Evolutionary conservation across 176 grass and related monocot genomes (phyloP), one percentile per base, ranked within the genome.

Genomic region (Carex pumila): DNA sequence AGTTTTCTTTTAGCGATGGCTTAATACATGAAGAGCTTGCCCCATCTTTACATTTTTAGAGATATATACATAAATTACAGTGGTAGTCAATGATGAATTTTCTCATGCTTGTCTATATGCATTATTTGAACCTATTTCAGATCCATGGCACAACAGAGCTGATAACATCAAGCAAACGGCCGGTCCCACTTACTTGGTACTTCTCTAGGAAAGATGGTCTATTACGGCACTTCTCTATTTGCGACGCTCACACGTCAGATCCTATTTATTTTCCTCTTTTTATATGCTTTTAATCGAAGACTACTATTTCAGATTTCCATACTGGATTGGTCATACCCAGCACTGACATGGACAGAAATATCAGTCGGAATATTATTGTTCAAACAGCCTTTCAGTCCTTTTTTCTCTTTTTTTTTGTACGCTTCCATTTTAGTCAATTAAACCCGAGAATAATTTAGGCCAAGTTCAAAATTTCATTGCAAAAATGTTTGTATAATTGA

Each of bases 61-160:
- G 60, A 73, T 39, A 7, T n/a, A 10, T 79, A 13, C n/a, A 32
- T 63, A 69, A 13, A 58, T 57, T 71, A 71, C 75, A 67, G 43
- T 43, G 36, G 25, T 70, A 55, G 60, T 61, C 67, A 85, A 58
- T 29, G 30, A 71, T 60, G 7, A 56, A 80, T 41, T 41, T 82
- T 57, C 41, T 81, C 64, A 85, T 84, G 65, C 50, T 32, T 81
- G 80, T 37, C 6, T 61, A 71, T 70, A 67, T 88, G 7, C 32
- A 58, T 25, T 84, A 74, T 78, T 74, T 76, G 72, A 55, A 76
- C 45, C 21, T 55, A 80, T 87, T 86, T 62, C 81, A 98, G 95
- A 94, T 98, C 60, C 95, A 98, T 19, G 91, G 91, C 80, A 95
- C 94, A 90, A 93, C 92, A 85, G 92, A 98, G 83, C 89, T 98